Base-by-base conservation (phyloP, 768 basidiomycete genomes). In the Pisolithus orientalis region DNA sequence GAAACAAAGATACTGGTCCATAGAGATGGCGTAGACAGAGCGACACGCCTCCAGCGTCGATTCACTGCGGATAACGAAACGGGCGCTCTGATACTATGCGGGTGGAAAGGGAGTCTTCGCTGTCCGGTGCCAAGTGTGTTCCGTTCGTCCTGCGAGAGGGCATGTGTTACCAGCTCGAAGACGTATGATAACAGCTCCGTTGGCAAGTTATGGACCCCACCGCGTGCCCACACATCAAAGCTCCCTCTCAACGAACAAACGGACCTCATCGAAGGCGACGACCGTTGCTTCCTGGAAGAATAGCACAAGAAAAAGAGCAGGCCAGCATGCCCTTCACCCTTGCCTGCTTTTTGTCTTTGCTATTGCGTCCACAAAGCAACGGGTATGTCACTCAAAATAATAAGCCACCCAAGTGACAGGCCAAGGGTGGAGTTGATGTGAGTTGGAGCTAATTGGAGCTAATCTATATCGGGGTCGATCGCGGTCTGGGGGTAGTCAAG, bases 1-100 rank as follows among this genome's bases (percentile, higher is more conserved):
- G 77, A 78, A 39, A 82, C 65, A 54, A 76, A 80, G 16, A 85
- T 65, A 51, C 72, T 78, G 11, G 78, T 75, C 80, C 82, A 84
- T 13, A 85, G 61, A 34, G 70, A 67, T 1, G 80, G 70, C 10
- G 78, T 80, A 16, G 65, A 65, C 11, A 74, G 64, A 2, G 77
- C 78, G 14, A 85, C 70, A 29, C 60, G 53, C 39, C 82, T 73
- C 82, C 82, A 85, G 52, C 71, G 74, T 17, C 66, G 71, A 63
- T 69, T 74, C 5, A 84, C 80, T 37, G 71, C 65, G 1, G 79
- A 73, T 47, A 82, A 64, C 14, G 67, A 53, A 21, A 79, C 64
- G 0, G 83, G 80, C 2, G 70, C 62, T 43, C 70, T 72, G 43
- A 80, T 68, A 44, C 67, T 75, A 28, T 74, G 70, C 0, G 71